Percentiles rank a stretch among this genome's conserved stretches.
phyloP scores from a whole-genome alignment of 176 grass and related monocot genomes.

The Puya raimondii region DNA sequence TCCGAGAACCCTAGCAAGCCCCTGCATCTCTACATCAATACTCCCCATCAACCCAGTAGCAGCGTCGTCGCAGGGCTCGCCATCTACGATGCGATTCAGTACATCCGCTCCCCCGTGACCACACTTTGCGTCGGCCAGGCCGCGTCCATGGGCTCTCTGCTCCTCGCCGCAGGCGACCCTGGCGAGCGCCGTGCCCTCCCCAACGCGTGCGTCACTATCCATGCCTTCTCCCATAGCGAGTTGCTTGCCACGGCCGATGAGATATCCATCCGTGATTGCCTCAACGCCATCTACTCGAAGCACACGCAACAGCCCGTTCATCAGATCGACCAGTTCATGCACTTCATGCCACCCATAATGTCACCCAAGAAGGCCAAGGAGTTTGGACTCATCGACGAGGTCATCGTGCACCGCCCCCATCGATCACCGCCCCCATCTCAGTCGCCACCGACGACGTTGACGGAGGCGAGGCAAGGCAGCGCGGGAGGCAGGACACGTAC shows the following conservation, averaged over 20 bases:
- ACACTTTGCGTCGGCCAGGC: conserved; percentile 95
- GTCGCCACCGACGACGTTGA: conserved; percentile 35
- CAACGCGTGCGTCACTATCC: conserved; percentile 88
- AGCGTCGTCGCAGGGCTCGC: conserved; percentile 68
- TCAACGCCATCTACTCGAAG: conserved; percentile 80
- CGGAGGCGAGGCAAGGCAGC: conserved; percentile 22
- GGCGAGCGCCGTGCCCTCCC: conserved; percentile 78
- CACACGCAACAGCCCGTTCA: conserved; percentile 53
- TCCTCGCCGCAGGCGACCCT: conserved; percentile 72
- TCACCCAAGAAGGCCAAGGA: conserved; percentile 68
- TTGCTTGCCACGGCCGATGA: too few species aligned
- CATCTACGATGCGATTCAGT: conserved; percentile 97
- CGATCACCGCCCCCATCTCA: conserved; percentile 39
- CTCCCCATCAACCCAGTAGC: too few species aligned
- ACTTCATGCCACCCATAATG: too few species aligned
- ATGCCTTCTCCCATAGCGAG: too few species aligned
- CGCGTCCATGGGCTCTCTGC: conserved; percentile 79
- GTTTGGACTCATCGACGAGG: conserved; percentile 87
- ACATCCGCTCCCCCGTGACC: conserved; percentile 71
- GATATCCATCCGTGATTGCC: conserved; percentile 74
- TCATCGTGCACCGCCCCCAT: conserved; percentile 73
- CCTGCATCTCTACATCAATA: conserved; percentile 90
- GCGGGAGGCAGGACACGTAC: too few species aligned
- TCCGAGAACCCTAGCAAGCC: conserved; percentile 91
- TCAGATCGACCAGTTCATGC: conserved; percentile 64